Percentiles rank a stretch among this genome's conserved stretches.
Evolutionary conservation across 306 rosid species (phyloP).

Genomic region (Cucurbita moschata): DNA sequence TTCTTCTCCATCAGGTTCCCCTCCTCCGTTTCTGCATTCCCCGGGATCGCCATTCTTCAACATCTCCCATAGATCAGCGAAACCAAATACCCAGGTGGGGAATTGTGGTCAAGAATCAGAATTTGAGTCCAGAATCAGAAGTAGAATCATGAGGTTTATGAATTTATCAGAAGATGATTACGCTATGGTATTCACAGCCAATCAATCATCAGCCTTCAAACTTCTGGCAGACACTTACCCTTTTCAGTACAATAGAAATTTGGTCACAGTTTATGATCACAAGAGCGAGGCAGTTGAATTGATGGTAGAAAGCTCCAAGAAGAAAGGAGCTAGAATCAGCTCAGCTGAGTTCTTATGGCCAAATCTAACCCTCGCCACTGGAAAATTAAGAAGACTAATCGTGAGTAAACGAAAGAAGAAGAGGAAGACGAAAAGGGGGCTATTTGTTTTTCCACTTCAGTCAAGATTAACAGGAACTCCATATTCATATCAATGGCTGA

Average conservation of each 20-base stretch:
- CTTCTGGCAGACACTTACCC: constrained; percentile 58
- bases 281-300: constrained; percentile 41
- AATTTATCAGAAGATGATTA: constrained; percentile 55
- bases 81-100: constrained; percentile 37
- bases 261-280: constrained; percentile 63
- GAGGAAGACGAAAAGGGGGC: constrained; percentile 25
- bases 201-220: constrained; percentile 59
- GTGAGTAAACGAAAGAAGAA: constrained; percentile 12
- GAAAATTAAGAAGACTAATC: constrained; percentile 36
- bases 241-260: constrained; percentile 42
- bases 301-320: constrained; percentile 53
- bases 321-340: constrained; percentile 29
- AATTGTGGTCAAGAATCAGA: constrained; percentile 46
- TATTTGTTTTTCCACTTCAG: constrained; percentile 72
- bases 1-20: constrained; percentile 11
- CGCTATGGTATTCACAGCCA: constrained; percentile 59
- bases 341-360: constrained; percentile 69
- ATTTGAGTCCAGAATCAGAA: constrained; percentile 32
- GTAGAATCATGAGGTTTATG: constrained; percentile 64
- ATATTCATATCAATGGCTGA: constrained; percentile 75
- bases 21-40: constrained; percentile 3
- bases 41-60: constrained; percentile 33
- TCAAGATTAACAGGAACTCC: constrained; percentile 64
- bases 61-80: constrained; percentile 40
- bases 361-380: constrained; percentile 22